Base-by-base conservation (phyloP, 768 basidiomycete species). In the Xanthoconium purpureum region DNA sequence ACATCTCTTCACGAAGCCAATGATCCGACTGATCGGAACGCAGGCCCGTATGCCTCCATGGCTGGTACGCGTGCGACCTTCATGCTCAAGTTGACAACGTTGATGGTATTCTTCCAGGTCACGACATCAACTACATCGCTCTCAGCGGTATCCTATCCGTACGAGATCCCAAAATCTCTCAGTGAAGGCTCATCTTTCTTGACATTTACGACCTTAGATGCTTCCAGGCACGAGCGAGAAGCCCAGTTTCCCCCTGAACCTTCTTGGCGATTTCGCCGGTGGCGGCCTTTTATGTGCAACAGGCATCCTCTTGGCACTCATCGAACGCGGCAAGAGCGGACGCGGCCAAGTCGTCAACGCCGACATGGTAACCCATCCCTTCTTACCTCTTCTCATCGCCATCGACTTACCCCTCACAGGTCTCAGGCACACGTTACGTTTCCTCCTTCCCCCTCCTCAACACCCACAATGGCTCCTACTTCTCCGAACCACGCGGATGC, bases 61-160 rank as follows among this genome's bases (percentile, higher is more conserved):
- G 91, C 91, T 33, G 89, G 88, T 86, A 65, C 30, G 77, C 64
- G 15, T 35, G 6, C 52, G 15, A 48, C 53, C 36, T 38, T 43
- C 13, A 32, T 58, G 20, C 40, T n/a, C 33, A 32, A 29, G 17
- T 32, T 35, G 24, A 51, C 28, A 9, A 51, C 17, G 29, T 38
- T 47, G 44, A 55, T n/a, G 36, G 20, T 29, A 18, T 33, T 54
- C 18, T 40, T 12, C 18, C 43, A 84, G 91, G 91, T 17, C 91
- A 94, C 65, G 91, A 94, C 65, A 80, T 93, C 54, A 93, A 92
- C 68, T 93, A 91, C 66, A 78, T 91, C 13, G 90, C 91, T 15
- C 75, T 89, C 35, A 90, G 87, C 56, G 91, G 91, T 0, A 77
- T 87, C 4, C 72, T 92, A 10, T 82, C 88, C 10, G 88, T 89